These are phyloP conservation scores for Delonix regia DNA, from an alignment of 306 rosid species.

Conservation along the genomic window DNA sequence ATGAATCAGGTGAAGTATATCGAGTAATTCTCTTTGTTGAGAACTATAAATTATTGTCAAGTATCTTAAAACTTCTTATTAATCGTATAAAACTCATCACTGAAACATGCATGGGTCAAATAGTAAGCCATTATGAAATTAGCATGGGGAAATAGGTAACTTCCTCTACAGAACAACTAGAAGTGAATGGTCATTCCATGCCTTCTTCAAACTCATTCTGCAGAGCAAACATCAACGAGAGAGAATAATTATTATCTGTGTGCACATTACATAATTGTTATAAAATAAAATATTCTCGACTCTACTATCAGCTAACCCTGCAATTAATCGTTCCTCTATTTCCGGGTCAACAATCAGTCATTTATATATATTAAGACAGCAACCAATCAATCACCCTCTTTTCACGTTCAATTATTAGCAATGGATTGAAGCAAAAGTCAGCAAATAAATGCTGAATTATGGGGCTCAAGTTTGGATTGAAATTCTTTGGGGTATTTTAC, in stretches of 20 bases:
- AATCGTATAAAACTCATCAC: no score
- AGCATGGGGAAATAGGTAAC: background rate
- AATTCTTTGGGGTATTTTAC: constrained; percentile 12
- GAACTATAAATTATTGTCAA: background rate
- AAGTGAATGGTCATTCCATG: background rate
- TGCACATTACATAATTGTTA: background rate
- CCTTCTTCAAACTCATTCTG: background rate
- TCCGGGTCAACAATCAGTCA: background rate
- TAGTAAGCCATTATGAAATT: no score
- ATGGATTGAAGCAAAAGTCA: background rate
- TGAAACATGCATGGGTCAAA: no score
- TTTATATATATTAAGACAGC: background rate
- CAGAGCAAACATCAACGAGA: background rate
- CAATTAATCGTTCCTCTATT: background rate
- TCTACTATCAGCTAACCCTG: background rate
- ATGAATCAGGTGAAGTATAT: background rate
- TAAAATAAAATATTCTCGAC: background rate
- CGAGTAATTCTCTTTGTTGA: background rate
- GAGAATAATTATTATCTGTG: background rate
- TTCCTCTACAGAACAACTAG: background rate
- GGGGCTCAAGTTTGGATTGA: background rate
- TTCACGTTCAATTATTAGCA: background rate
- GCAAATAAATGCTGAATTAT: constrained; percentile 16
- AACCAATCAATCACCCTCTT: constrained; percentile 7
- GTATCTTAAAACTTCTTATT: no score